A percentile compares a stretch with the other conserved stretches of the same genome.
Evolutionary conservation across 208 protist genomes (phyloP).

Genomic region (Leishmania martiniquensis): DNA sequence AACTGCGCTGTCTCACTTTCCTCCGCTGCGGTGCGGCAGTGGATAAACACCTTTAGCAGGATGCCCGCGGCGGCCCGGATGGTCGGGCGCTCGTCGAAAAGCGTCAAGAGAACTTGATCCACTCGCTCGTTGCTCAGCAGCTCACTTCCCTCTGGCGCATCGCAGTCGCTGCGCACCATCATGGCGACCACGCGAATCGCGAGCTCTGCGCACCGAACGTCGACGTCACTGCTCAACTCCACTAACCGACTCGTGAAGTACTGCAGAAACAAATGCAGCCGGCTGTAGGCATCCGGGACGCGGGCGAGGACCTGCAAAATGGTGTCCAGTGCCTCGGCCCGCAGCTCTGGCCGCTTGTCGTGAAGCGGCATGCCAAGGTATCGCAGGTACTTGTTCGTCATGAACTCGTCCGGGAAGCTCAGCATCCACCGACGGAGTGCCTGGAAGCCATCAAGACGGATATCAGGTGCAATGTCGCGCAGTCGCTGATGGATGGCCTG

Average conservation of each 20-base stretch:
- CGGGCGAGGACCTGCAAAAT: conserved; percentile 68
- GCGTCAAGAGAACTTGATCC: conserved; percentile 71
- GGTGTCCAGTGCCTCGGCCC: conserved; percentile 75
- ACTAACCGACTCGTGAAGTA: conserved; percentile 84
- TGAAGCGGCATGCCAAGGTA: conserved; percentile 92
- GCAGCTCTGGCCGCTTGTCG: conserved; percentile 85
- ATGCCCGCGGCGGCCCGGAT: conserved; percentile 82
- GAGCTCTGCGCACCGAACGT: conserved; percentile 79
- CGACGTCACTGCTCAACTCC: conserved; percentile 86
- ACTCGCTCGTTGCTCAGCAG: conserved; percentile 81
- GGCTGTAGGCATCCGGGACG: conserved; percentile 60
- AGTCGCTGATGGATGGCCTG: conserved; percentile 85
- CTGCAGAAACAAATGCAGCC: conserved; percentile 85
- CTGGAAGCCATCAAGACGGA: conserved; percentile 78
- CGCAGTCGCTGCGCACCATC: conserved; percentile 69
- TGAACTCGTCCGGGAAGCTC: conserved; percentile 77
- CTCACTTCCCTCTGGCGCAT: conserved; percentile 61
- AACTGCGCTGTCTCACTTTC: conserved; percentile 54
- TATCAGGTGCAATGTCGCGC: conserved; percentile 83
- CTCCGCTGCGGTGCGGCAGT: conserved; percentile 67
- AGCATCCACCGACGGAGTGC: conserved; percentile 77
- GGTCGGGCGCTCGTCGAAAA: conserved; percentile 91
- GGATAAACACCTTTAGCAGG: conserved; percentile 86
- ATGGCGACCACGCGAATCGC: conserved; percentile 84
- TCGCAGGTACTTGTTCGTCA: conserved; percentile 89